Conservation (phyloP, 108 stramenopile species). For the Skeletonema menzelii region DNA sequence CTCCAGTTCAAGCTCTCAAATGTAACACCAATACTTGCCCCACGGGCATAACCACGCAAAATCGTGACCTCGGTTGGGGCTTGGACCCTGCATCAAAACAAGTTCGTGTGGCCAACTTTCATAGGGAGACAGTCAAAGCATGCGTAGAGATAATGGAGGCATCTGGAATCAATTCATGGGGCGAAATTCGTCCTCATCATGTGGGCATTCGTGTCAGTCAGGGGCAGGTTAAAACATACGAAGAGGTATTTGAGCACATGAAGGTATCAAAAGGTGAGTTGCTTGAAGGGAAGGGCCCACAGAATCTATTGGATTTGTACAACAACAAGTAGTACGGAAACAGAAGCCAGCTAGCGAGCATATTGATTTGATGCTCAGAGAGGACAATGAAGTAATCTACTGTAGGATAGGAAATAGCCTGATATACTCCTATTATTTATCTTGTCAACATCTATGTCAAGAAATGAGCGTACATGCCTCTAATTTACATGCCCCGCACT, state of each 20-base stretch:
- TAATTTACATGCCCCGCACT: too few relatives aligned
- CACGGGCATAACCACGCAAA: conserved; percentile 85
- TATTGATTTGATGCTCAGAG: not conserved
- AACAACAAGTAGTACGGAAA: conserved; percentile 6
- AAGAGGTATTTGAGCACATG: conserved; percentile 47
- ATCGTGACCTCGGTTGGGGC: conserved; percentile 60
- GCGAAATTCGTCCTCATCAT: conserved; percentile 33
- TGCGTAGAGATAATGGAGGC: conserved; percentile 78
- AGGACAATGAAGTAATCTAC: not conserved
- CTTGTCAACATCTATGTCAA: too few relatives aligned
- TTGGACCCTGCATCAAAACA: conserved; percentile 60
- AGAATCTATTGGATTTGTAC: conserved; percentile 39
- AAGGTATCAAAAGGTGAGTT: conserved; percentile 53
- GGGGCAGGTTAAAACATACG: conserved; percentile 36
- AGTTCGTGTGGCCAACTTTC: conserved; percentile 74
- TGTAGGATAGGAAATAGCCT: too few relatives aligned
- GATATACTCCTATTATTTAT: too few relatives aligned
- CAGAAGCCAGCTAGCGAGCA: not conserved
- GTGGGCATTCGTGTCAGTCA: conserved; percentile 44
- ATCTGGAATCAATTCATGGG: conserved; percentile 54
- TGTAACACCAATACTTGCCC: conserved; percentile 91
- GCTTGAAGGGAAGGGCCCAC: conserved; percentile 42
- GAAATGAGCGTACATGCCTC: too few relatives aligned
- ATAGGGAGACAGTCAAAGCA: conserved; percentile 67
- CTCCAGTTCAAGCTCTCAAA: conserved; percentile 79